Conservation (phyloP, 2,329 filamentous ascomycete species). For the Epichloe scottii region DNA sequence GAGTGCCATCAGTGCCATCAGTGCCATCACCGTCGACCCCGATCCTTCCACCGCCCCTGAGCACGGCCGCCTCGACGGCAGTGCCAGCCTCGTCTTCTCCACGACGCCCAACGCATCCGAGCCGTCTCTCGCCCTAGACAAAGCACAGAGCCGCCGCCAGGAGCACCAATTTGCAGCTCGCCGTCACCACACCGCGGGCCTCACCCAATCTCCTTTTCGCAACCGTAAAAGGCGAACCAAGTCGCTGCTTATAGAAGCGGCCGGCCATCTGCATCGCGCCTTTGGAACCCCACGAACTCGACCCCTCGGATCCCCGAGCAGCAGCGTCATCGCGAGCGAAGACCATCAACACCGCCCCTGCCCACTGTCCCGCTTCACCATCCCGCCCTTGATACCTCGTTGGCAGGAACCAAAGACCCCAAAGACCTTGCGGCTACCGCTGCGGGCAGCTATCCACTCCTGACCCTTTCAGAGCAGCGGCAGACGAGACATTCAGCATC, state of each 20-base stretch:
- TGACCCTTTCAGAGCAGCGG: slow-evolving; percentile 37
- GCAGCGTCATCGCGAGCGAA: slow-evolving; percentile 23
- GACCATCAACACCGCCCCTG: slow-evolving; percentile 40
- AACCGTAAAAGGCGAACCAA: slow-evolving; percentile 21
- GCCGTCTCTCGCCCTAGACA: slow-evolving; percentile 13
- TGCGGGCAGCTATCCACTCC: slow-evolving; percentile 36
- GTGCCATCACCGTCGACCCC: background rate
- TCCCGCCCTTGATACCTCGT: slow-evolving; percentile 25
- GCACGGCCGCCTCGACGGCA: slow-evolving; percentile 35
- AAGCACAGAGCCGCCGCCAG: slow-evolving; percentile 14
- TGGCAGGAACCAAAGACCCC: slow-evolving; percentile 22
- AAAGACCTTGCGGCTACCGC: slow-evolving; percentile 23
- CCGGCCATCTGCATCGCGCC: slow-evolving; percentile 34
- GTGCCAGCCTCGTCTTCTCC: slow-evolving; percentile 28
- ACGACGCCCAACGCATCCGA: slow-evolving; percentile 35
- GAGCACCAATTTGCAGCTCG: slow-evolving; percentile 1
- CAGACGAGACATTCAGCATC: slow-evolving; percentile 31
- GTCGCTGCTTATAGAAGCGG: slow-evolving; percentile 19
- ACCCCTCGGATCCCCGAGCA: slow-evolving; percentile 32
- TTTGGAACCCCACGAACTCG: slow-evolving; percentile 51
- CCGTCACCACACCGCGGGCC: background rate
- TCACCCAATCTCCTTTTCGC: slow-evolving; percentile 27
- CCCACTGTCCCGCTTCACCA: slow-evolving; percentile 38
- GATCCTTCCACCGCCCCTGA: slow-evolving; percentile 7
- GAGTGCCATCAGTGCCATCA: too few relatives aligned